Evolutionary conservation across 768 basidiomycete genomes (phyloP), one percentile per base, ranked within the genome.

Genomic region (Boletales sp.): DNA sequence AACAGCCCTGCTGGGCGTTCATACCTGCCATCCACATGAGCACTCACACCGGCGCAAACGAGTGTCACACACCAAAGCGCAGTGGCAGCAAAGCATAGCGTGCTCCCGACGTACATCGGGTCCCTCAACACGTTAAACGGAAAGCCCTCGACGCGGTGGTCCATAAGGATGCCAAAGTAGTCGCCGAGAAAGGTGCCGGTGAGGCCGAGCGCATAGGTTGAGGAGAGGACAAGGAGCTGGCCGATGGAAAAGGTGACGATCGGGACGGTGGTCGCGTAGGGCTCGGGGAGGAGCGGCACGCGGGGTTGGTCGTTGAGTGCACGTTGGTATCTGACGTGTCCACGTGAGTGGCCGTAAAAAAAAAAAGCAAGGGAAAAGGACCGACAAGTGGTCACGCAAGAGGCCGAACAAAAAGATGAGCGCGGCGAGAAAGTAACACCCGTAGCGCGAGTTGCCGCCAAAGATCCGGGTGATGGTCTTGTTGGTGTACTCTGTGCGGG

Each of bases 51-150:
- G 49, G n/a, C 25, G 7, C n/a, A 18, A 13, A 13, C 18, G 9
- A 44, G 46, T 19, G 19, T 7, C 17, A 66, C 85, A 60, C 51
- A 93, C 93, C 92, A 95, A 32, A 99, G 74, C 0, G 95, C 87
- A 1, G 82, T 84, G 18, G 84, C 94, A 34, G 81, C 70, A 71
- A 97, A 97, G 65, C 85, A 90, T 73, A 99, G 72, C 6, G 93
- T 94, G 62, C 87, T 92, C 8, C 95, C 95, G 41, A 93, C 88
- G 64, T 99, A 98, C 95, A 99, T 99, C 0, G 95, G 95, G 67
- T 96, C 87, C 17, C 81, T 76, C 37, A 94, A 76, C 41, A 96
- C 79, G 65, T 95, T 95, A 78, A 97, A 99, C 0, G 95, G 95
- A 75, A 99, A 99, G 66, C 89, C 87, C 61, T 93, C 87, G n/a